Base-by-base conservation (phyloP, 176 grass and related monocot species). In the Carex parvula region DNA sequence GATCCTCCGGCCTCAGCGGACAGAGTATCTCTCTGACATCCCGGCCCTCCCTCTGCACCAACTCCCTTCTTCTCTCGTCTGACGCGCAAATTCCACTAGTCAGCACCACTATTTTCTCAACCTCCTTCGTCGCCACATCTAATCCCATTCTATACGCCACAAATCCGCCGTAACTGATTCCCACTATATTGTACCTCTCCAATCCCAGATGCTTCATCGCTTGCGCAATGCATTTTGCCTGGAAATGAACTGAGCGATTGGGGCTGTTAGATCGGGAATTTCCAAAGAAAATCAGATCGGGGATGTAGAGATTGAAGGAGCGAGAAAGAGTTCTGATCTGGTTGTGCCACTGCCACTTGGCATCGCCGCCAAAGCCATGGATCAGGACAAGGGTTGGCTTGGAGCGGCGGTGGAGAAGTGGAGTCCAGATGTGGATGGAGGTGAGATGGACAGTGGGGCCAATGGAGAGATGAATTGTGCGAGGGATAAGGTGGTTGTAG, bases 381-480 rank as follows among this genome's bases (percentile, higher is more conserved):
- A 91, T 65, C 41, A 91, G 69, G 30, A 91, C 33, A 33, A 91
- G 67, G 55, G 81, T 66, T 26, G 88, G 91, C 79, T 90, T 94
- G 26, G 64, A 1, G 63, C 84, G 84, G 0, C 71, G 70, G 22
- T 85, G 56, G 8, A 81, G 16, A 15, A 78, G 22, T 0, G 95
- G 92, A 83, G 82, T 88, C 95, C 92, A 98, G 52, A 98, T 75
- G 88, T 94, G 92, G 50, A 98, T 11, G 70, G 87, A 88, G 69
- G 92, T 88, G 80, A 29, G 16, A 29, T 33, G 7, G 7, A 3
- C 15, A 46, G 16, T 53, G 59, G 66, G 14, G 35, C 16, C 29
- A 12, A 42, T 58, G 30, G n/a, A 61, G 10, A 77, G 84, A 80
- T 87, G 80, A 46, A 75, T 88, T 70, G 88, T 75, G 4, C 86